A percentile compares a stretch with the other conserved stretches of the same genome.
Evolutionary conservation across 2,329 filamentous ascomycete genomes (phyloP).

Genomic region (Didymella arachidicola): DNA sequence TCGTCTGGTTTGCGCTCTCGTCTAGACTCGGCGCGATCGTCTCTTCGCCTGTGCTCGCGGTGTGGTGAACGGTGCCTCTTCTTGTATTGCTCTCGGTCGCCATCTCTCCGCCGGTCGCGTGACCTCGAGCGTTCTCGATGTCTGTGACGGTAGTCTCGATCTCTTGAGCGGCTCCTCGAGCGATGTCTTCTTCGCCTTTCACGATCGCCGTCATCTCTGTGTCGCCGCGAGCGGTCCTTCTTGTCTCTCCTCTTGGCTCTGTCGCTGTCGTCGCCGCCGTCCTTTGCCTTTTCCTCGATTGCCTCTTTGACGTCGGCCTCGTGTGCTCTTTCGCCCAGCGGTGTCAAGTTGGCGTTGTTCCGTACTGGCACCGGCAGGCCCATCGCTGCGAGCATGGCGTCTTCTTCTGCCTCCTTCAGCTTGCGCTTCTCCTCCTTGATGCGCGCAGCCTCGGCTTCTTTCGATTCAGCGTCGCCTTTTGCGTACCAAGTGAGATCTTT

Average conservation of each 20-base stretch:
- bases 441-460: slow-evolving; percentile 66
- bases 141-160: slow-evolving; percentile 41
- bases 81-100: slow-evolving; percentile 40
- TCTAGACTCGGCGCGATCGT: slow-evolving; percentile 36
- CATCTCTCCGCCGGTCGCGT: slow-evolving; percentile 37
- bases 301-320: slow-evolving; percentile 65
- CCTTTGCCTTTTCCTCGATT: slow-evolving; percentile 58
- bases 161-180: slow-evolving; percentile 39
- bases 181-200: slow-evolving; percentile 36
- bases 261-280: slow-evolving; percentile 39
- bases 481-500: slow-evolving; percentile 73
- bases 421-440: slow-evolving; percentile 74
- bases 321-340: slow-evolving; percentile 62
- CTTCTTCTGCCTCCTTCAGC: slow-evolving; percentile 91
- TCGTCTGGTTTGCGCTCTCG: slow-evolving; percentile 32
- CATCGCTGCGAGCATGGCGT: slow-evolving; percentile 83
- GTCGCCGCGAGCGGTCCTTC: slow-evolving; percentile 38
- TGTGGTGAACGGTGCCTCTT: slow-evolving; percentile 42
- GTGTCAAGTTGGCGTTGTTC: slow-evolving; percentile 69
- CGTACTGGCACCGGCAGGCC: slow-evolving; percentile 76
- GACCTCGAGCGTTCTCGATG: slow-evolving; percentile 42
- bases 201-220: slow-evolving; percentile 35
- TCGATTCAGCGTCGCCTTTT: slow-evolving; percentile 63
- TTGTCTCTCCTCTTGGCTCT: slow-evolving; percentile 27
- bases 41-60: slow-evolving; percentile 35